These are phyloP conservation scores for Rasamsonia emersonii DNA, from an alignment of 2,329 filamentous ascomycete species.

Conservation along the genomic window DNA sequence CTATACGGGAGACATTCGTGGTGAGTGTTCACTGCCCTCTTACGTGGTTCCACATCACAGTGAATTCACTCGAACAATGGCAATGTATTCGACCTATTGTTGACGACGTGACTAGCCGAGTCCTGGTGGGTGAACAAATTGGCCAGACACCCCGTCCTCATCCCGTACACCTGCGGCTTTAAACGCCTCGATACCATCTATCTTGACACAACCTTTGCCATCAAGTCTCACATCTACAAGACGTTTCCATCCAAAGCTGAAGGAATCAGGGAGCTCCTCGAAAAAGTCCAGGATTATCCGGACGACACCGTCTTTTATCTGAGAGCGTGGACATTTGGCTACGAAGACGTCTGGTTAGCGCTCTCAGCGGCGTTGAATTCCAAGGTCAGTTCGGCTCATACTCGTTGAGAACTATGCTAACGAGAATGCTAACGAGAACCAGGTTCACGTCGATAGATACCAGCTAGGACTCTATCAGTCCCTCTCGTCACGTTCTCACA, in stretches of 20 bases:
- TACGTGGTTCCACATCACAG: slow-evolving; percentile 1
- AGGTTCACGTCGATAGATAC: slow-evolving; percentile 78
- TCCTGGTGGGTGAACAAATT: slow-evolving; percentile 75
- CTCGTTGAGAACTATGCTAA: neutral
- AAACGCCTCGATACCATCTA: slow-evolving; percentile 73
- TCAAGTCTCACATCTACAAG: slow-evolving; percentile 39
- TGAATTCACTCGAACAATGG: too few relatives aligned
- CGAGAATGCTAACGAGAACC: slow-evolving; percentile 9
- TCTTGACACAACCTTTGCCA: slow-evolving; percentile 74
- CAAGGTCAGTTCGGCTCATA: slow-evolving; percentile 35
- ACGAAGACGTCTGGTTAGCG: slow-evolving; percentile 86
- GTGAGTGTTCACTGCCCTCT: slow-evolving; percentile 18
- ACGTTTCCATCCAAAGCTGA: slow-evolving; percentile 60
- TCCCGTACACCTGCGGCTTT: slow-evolving; percentile 62
- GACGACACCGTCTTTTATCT: slow-evolving; percentile 72
- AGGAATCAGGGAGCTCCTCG: slow-evolving; percentile 64
- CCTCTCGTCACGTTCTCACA: slow-evolving; percentile 40
- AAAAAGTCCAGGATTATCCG: slow-evolving; percentile 60
- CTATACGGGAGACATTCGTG: slow-evolving; percentile 83
- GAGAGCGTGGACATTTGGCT: slow-evolving; percentile 84
- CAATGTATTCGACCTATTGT: too few relatives aligned
- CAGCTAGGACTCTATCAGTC: slow-evolving; percentile 64
- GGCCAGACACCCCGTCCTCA: slow-evolving; percentile 59
- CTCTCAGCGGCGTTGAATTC: slow-evolving; percentile 62
- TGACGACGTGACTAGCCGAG: too few relatives aligned